Evolutionary conservation across 768 basidiomycete genomes (phyloP).

Genomic region (Mycena venus): DNA sequence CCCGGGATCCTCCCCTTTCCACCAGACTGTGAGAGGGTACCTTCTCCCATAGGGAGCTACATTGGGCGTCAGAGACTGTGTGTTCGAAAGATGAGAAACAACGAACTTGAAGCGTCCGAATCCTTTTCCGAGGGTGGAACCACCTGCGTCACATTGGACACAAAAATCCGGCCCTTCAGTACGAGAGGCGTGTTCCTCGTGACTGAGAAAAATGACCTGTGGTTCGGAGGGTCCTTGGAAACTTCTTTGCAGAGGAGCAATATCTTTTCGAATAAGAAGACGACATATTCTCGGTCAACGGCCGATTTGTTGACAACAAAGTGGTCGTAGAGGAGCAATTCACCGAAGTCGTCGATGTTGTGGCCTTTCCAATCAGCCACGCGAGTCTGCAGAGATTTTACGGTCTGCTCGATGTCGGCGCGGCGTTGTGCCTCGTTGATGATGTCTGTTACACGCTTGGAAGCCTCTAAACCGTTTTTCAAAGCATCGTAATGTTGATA

Average conservation of each 20-base stretch:
- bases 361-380: too few species aligned
- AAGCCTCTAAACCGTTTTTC: slow-evolving; percentile 83
- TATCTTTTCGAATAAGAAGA: slow-evolving; percentile 98
- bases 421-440: slow-evolving; percentile 95
- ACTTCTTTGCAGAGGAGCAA: slow-evolving; percentile 98
- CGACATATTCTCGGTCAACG: slow-evolving; percentile 96
- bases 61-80: slow-evolving; percentile 4
- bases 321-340: slow-evolving; percentile 93
- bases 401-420: too few species aligned
- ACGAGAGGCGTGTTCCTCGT: slow-evolving; percentile 83
- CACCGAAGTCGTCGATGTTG: slow-evolving; percentile 92
- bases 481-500: slow-evolving; percentile 86
- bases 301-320: slow-evolving; percentile 96
- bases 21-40: slow-evolving; percentile 89
- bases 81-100: slow-evolving; percentile 12
- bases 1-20: slow-evolving; percentile 89
- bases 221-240: slow-evolving; percentile 54
- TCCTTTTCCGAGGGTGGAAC: slow-evolving; percentile 66
- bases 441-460: slow-evolving; percentile 93
- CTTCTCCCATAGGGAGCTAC: slow-evolving; percentile 55
- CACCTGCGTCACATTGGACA: slow-evolving; percentile 93
- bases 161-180: slow-evolving; percentile 95
- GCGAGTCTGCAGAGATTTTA: too few species aligned
- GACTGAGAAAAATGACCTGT: slow-evolving; percentile 34
- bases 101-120: slow-evolving; percentile 65